Evolutionary conservation across 306 rosid genomes (phyloP).

Genomic region (Hippophae tibetana): DNA sequence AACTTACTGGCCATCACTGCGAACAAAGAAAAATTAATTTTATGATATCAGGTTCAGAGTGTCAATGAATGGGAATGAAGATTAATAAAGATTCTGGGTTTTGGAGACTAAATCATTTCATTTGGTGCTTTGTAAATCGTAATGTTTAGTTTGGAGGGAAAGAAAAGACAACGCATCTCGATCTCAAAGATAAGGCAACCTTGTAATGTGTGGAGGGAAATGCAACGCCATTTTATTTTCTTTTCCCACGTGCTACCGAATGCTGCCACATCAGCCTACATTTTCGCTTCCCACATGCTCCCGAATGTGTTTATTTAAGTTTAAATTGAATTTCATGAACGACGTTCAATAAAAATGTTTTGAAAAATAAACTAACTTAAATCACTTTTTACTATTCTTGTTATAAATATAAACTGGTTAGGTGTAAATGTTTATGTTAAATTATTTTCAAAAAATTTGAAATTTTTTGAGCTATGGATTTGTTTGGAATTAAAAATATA

Average conservation of each 20-base stretch:
- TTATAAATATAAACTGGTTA: too few species aligned
- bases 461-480: too few species aligned
- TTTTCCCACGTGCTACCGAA: background rate
- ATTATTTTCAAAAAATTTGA: too few species aligned
- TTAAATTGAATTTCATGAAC: background rate
- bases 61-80: background rate
- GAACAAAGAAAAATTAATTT: background rate
- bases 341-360: too few species aligned
- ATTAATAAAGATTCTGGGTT: background rate
- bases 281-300: conserved; percentile 14
- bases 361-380: too few species aligned
- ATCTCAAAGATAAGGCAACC: conserved; percentile 44
- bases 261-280: conserved; percentile 2
- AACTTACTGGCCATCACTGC: conserved; percentile 59
- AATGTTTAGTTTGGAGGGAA: conserved; percentile 37
- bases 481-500: too few species aligned
- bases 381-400: too few species aligned
- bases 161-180: background rate
- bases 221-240: conserved; percentile 25
- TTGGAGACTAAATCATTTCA: background rate
- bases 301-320: background rate
- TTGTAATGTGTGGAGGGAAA: conserved; percentile 58
- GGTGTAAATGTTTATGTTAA: too few species aligned
- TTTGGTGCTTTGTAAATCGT: background rate
- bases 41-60: background rate